Evolutionary conservation across 75 land plant genomes (phyloP), one percentile per base, ranked within the genome.

Genomic region (Cupressus sempervirens): DNA sequence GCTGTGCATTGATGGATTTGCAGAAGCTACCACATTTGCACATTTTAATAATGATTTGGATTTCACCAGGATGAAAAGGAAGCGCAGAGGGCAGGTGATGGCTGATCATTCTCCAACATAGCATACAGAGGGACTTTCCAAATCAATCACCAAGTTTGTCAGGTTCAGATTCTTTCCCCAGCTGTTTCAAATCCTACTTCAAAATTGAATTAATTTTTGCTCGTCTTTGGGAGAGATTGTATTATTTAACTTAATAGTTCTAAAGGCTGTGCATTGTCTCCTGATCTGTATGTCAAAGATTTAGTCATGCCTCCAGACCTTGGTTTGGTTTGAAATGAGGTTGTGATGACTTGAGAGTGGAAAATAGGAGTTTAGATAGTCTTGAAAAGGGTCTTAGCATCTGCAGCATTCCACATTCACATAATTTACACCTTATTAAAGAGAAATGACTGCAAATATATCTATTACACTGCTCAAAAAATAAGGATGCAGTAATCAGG

Each of bases 1-100:
- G n/a, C n/a, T n/a, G n/a, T n/a, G n/a, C n/a, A 73, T 30, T 26
- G 77, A 32, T 72, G 11, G 82, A 32, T 56, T 65, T 84, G 82
- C 87, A 93, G 93, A 83, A 87, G 76, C 83, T 93, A 93, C 80
- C 89, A 77, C 75, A 90, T 90, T 32, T 92, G 94, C 89, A 93
- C 91, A 3, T 89, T 89, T n/a, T 85, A 87, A 87, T 52, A n/a
- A 81, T 62, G 91, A 88, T 3, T 82, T 87, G 50, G 88, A 85
- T 3, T 91, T 91, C 88, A 12, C 53, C 83, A 76, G 81, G 94
- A 93, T 58, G 87, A 80, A 14, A 93, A 90, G 83, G 85, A 87
- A 15, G 93, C 90, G n/a, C 93, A 93, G 67, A 53, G 52, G 36
- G 46, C 73, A 18, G 74, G 86, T 30, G 84, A 79, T 4, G 86